Conservation (phyloP, 192 early-diverging fungal species). For the Backusella westeae region DNA sequence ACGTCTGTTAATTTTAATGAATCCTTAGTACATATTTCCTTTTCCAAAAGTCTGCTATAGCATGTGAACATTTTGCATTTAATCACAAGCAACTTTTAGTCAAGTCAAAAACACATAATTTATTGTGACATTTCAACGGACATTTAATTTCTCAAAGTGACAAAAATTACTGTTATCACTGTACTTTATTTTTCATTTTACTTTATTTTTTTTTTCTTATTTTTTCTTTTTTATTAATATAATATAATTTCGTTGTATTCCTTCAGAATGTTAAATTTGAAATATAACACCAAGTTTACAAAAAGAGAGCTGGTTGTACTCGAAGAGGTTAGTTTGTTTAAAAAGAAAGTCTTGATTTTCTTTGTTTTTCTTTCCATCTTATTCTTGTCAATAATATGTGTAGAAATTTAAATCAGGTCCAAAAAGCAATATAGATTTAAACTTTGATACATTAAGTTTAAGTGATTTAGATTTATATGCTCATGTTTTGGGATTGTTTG, state of each 20-base stretch:
- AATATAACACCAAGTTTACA: conserved; percentile 3
- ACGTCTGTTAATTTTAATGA: conserved; percentile 8
- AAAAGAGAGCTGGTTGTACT: background rate
- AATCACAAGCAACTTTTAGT: conserved; percentile 16
- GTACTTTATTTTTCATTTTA: background rate
- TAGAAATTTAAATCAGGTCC: conserved; percentile 47
- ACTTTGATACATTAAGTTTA: conserved; percentile 64
- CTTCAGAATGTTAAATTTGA: background rate
- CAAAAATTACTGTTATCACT: no score
- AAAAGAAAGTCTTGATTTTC: background rate
- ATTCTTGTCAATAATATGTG: background rate
- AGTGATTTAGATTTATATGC: conserved; percentile 74
- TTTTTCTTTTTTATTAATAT: background rate
- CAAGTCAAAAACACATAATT: conserved; percentile 7
- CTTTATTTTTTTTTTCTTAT: background rate
- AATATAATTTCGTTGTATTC: background rate
- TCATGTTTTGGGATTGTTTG: conserved; percentile 76
- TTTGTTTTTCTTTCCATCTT: background rate
- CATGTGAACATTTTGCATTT: conserved; percentile 14
- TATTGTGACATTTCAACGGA: conserved; percentile 5
- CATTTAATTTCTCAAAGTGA: no score
- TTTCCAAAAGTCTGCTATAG: conserved; percentile 11
- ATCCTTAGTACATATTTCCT: conserved; percentile 6
- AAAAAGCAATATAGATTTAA: conserved; percentile 39
- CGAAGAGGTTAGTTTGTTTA: background rate